A percentile compares a stretch with the other conserved stretches of the same genome.
phyloP scores from a whole-genome alignment of 805 yeast species.

The Schwanniomyces occidentalis region DNA sequence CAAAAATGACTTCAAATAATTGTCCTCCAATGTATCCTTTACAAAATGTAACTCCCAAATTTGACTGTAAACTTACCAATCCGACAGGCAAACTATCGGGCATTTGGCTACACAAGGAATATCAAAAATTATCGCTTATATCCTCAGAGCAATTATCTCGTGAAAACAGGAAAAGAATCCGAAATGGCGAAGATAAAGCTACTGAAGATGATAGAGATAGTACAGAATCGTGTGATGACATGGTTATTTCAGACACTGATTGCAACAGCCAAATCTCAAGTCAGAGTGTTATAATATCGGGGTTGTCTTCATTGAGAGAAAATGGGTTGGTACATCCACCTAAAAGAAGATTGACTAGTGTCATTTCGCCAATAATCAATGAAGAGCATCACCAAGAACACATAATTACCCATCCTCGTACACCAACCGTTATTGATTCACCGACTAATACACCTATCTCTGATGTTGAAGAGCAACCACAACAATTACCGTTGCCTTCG shows the following conservation, averaged over 20 bases:
- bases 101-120: constrained; percentile 30
- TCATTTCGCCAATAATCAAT: constrained; percentile 13
- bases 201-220: constrained; percentile 14
- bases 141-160: constrained; percentile 15
- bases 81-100: constrained; percentile 34
- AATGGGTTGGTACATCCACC: constrained; percentile 33
- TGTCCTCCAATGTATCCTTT: constrained; percentile 37
- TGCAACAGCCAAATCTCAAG: constrained; percentile 19
- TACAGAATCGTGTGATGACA: constrained; percentile 31
- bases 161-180: constrained; percentile 26
- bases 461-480: constrained; percentile 35
- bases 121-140: constrained; percentile 23
- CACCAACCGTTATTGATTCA: constrained; percentile 29
- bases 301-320: constrained; percentile 12
- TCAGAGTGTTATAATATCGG: constrained; percentile 13
- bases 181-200: constrained; percentile 15
- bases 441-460: constrained; percentile 37
- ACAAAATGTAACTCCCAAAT: constrained; percentile 24
- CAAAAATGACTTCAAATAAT: constrained; percentile 11
- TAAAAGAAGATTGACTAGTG: constrained; percentile 33
- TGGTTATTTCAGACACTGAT: constrained; percentile 38
- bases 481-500: constrained; percentile 64
- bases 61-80: constrained; percentile 31
- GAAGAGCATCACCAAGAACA: constrained; percentile 6
- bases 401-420: constrained; percentile 19